Evolutionary conservation across 2,329 filamentous ascomycete species (phyloP).

Genomic region (Seiridium unicorne): DNA sequence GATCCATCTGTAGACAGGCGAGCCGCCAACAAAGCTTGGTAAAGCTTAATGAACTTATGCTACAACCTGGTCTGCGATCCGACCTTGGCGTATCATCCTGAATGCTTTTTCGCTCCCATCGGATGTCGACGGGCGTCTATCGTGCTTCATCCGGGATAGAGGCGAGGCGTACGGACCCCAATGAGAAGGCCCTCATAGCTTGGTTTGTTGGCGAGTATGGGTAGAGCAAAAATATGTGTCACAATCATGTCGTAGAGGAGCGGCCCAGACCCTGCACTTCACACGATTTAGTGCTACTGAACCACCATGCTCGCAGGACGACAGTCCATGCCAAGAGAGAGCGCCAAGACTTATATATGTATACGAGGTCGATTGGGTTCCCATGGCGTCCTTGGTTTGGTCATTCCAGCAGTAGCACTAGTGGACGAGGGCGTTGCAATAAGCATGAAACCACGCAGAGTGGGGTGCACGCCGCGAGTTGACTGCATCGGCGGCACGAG

Average conservation of each 20-base stretch:
- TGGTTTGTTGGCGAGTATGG: too few species aligned
- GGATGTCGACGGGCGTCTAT: not conserved
- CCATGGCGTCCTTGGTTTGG: too few species aligned
- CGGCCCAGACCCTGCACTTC: not conserved
- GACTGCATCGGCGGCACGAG: not conserved
- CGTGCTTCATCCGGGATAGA: too few species aligned
- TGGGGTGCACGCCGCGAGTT: not conserved
- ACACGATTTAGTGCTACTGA: not conserved
- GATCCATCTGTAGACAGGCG: not conserved
- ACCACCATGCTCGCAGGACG: not conserved
- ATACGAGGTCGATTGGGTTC: not conserved
- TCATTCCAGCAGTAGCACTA: too few species aligned
- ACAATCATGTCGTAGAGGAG: too few species aligned
- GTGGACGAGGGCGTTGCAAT: not conserved
- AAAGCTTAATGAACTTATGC: conserved; percentile 4
- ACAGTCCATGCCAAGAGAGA: not conserved
- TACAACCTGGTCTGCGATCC: not conserved
- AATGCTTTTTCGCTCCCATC: not conserved
- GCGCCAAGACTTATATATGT: conserved; percentile 6
- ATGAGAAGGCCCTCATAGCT: too few species aligned
- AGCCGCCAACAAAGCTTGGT: conserved; percentile 6
- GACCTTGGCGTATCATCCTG: not conserved
- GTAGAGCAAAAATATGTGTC: too few species aligned
- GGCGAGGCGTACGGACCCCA: too few species aligned
- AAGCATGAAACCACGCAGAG: not conserved